Evolutionary conservation across 768 basidiomycete species (phyloP).

Genomic region (Daedaleopsis nitida): DNA sequence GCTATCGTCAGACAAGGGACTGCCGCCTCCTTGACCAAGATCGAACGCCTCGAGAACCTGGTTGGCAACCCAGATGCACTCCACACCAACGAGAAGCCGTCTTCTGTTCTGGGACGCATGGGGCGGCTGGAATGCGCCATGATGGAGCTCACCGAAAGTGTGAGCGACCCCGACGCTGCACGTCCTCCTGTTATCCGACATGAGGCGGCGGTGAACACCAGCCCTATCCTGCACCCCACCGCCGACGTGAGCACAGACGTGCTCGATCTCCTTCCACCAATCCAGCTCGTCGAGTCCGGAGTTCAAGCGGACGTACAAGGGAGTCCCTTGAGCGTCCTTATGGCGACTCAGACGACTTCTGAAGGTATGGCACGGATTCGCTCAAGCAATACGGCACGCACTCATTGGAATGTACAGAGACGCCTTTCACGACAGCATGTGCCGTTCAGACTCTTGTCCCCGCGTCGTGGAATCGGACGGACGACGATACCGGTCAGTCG

Average conservation of each 20-base stretch:
- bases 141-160: constrained; percentile 16
- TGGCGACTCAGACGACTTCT: background rate
- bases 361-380: too few species aligned
- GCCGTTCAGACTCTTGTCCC: background rate
- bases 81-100: background rate
- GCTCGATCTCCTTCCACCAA: background rate
- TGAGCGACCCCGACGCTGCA: constrained; percentile 21
- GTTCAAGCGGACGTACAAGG: constrained; percentile 3
- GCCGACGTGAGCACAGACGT: constrained; percentile 5
- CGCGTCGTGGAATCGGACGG: constrained; percentile 5
- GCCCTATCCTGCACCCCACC: background rate
- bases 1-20: constrained; percentile 1
- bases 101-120: constrained; percentile 10
- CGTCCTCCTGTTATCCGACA: constrained; percentile 10
- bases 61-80: background rate
- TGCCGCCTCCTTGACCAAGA: background rate
- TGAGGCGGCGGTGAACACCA: constrained; percentile 16
- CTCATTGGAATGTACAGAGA: background rate
- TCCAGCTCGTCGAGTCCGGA: background rate
- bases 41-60: constrained; percentile 1
- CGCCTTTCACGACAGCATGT: background rate
- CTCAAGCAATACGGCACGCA: background rate
- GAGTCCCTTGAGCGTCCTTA: background rate
- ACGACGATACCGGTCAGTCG: constrained; percentile 1
- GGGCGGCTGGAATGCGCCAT: constrained; percentile 11